phyloP scores from a whole-genome alignment of 805 yeast genomes.

The Cephaloascus albidus region DNA sequence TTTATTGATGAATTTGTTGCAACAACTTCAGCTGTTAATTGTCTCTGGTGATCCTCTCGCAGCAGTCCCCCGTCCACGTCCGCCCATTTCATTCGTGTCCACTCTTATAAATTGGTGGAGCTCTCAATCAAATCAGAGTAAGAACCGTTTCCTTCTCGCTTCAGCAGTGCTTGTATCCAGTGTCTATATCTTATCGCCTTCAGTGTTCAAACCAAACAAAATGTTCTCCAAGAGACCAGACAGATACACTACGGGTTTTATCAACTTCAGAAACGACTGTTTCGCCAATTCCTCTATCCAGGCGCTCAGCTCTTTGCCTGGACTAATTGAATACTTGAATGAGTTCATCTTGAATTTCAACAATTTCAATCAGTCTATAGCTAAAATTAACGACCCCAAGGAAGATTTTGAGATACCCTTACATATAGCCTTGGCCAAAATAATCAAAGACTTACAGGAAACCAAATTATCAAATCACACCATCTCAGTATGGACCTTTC shows the following conservation, averaged over 20 bases:
- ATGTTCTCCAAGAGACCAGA: constrained; percentile 54
- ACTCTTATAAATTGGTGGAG: background rate
- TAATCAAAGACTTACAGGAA: constrained; percentile 51
- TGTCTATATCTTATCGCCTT: constrained; percentile 7
- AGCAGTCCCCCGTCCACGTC: no score
- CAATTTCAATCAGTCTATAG: constrained; percentile 10
- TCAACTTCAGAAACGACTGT: constrained; percentile 81
- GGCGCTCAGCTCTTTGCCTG: constrained; percentile 58
- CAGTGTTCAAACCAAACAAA: constrained; percentile 1
- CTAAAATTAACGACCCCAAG: constrained; percentile 1
- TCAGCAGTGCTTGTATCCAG: background rate
- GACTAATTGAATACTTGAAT: constrained; percentile 48
- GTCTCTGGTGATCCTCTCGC: background rate
- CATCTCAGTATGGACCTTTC: constrained; percentile 70
- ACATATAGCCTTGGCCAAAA: constrained; percentile 46
- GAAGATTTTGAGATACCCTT: constrained; percentile 27
- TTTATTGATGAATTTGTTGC: constrained; percentile 7
- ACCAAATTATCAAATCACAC: constrained; percentile 44
- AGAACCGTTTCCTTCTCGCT: background rate
- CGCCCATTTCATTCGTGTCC: background rate
- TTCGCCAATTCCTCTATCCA: constrained; percentile 88
- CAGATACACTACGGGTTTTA: constrained; percentile 70
- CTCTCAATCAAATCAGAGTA: background rate
- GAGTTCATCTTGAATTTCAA: constrained; percentile 20
- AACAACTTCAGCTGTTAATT: background rate